Evolutionary conservation across 768 basidiomycete genomes (phyloP).

Genomic region (Calvatia gigantea): DNA sequence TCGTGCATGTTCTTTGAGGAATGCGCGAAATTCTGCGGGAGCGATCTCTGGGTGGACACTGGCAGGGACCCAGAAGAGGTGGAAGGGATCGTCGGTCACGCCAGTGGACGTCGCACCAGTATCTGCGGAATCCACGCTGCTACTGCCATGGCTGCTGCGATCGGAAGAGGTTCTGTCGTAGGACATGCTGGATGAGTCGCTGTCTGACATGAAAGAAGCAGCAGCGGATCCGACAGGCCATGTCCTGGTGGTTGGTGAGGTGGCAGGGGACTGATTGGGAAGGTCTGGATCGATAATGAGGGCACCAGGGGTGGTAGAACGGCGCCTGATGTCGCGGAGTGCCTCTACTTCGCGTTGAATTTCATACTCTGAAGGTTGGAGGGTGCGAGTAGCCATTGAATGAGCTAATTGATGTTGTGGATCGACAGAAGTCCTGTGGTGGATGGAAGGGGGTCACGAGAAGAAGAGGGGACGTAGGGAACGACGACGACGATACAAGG

Average conservation of each 20-base stretch:
- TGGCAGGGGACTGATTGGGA: conserved; percentile 64
- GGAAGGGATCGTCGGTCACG: conserved; percentile 72
- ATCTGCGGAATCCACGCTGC: conserved; percentile 14
- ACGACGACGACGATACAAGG: background rate
- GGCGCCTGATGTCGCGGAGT: conserved; percentile 76
- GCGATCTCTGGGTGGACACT: conserved; percentile 96
- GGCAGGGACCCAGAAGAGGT: conserved; percentile 99
- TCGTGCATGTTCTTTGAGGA: conserved; percentile 90
- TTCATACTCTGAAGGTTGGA: conserved; percentile 82
- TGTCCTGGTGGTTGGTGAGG: conserved; percentile 53
- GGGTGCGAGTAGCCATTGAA: conserved; percentile 38
- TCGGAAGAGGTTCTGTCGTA: conserved; percentile 18
- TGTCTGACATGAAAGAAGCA: conserved; percentile 17
- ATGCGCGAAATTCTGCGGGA: conserved; percentile 91
- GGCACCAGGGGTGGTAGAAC: conserved; percentile 81
- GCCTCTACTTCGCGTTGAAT: conserved; percentile 87
- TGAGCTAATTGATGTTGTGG: conserved; percentile 5
- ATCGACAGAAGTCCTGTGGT: background rate
- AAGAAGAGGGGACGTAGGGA: background rate
- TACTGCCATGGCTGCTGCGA: conserved; percentile 22
- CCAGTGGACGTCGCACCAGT: conserved; percentile 28
- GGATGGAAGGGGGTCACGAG: background rate
- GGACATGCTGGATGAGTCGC: conserved; percentile 17
- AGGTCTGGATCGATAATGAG: conserved; percentile 91
- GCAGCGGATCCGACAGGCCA: conserved; percentile 35